Percentiles rank a stretch among this genome's conserved stretches.
These are phyloP conservation scores for Eucalyptus pauciflora DNA, from an alignment of 345 rosid genomes.

Conservation along the genomic window DNA sequence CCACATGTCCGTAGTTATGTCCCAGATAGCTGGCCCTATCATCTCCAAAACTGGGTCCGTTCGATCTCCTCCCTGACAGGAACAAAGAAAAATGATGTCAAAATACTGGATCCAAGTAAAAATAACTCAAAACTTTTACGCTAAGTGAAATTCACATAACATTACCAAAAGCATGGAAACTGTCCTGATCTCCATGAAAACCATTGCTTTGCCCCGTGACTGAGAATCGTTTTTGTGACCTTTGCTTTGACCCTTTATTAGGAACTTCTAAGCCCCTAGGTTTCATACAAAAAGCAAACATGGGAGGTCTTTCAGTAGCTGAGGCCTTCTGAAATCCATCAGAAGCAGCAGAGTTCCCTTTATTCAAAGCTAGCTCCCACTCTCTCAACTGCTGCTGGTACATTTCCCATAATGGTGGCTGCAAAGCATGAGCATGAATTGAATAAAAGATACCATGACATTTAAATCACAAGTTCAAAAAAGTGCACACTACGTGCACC, in stretches of 20 bases:
- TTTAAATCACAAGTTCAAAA: not conserved
- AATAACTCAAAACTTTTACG: not conserved
- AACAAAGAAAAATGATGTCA: not conserved
- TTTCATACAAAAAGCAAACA: constrained; percentile 97
- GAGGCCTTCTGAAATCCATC: constrained; percentile 42
- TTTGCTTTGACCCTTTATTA: constrained; percentile 80
- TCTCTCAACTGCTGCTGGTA: constrained; percentile 73
- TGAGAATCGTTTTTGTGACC: constrained; percentile 66
- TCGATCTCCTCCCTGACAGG: constrained; percentile 58
- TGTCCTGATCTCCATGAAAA: constrained; percentile 43
- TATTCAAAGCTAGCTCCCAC: constrained; percentile 63
- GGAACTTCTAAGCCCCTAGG: constrained; percentile 94
- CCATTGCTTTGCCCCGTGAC: constrained; percentile 43
- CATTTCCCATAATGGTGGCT: constrained; percentile 93
- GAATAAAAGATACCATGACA: not conserved
- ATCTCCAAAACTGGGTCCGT: constrained; percentile 62
- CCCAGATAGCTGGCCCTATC: constrained; percentile 39
- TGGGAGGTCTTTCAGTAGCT: constrained; percentile 58
- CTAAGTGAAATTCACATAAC: not conserved
- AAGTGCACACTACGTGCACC: not conserved
- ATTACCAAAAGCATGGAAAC: constrained; percentile 36
- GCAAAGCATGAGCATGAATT: not conserved
- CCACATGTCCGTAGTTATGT: constrained; percentile 40
- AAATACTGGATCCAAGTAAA: not conserved
- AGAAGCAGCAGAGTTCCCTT: constrained; percentile 14